phyloP scores from a whole-genome alignment of 495 filamentous ascomycete genomes.

The Xeromyces bisporus region DNA sequence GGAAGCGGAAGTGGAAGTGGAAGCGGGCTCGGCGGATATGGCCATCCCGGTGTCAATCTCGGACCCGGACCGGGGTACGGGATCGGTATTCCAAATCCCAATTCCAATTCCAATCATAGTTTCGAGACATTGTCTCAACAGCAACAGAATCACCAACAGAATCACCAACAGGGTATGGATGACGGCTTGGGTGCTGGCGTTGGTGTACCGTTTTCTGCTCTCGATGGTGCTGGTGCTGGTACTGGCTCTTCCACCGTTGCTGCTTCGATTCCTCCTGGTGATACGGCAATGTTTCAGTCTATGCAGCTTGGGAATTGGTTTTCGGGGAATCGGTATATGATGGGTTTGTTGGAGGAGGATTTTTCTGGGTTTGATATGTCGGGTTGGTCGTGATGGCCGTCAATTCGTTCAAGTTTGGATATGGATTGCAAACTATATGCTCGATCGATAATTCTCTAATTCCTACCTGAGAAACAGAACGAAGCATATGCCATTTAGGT shows the following conservation, averaged over 20 bases:
- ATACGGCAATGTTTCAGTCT: conserved; percentile 18
- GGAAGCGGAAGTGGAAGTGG: too few relatives aligned
- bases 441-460: too few relatives aligned
- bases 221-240: conserved; percentile 3
- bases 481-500: too few relatives aligned
- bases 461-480: too few relatives aligned
- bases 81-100: too few relatives aligned
- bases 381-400: conserved; percentile 12
- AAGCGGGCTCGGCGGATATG: not conserved
- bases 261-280: too few relatives aligned
- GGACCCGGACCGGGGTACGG: too few relatives aligned
- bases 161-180: too few relatives aligned
- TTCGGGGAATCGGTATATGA: conserved; percentile 46
- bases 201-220: not conserved
- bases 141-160: conserved; percentile 2
- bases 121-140: not conserved
- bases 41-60: not conserved
- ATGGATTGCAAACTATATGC: too few relatives aligned
- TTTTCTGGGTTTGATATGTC: conserved; percentile 32
- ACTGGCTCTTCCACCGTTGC: conserved; percentile 2
- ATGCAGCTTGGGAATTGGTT: conserved; percentile 49
- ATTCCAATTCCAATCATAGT: too few relatives aligned
- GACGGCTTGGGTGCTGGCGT: not conserved
- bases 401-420: too few relatives aligned
- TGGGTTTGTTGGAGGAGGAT: conserved; percentile 46